phyloP scores from a whole-genome alignment of 306 rosid genomes.

The Carpinus viminea region DNA sequence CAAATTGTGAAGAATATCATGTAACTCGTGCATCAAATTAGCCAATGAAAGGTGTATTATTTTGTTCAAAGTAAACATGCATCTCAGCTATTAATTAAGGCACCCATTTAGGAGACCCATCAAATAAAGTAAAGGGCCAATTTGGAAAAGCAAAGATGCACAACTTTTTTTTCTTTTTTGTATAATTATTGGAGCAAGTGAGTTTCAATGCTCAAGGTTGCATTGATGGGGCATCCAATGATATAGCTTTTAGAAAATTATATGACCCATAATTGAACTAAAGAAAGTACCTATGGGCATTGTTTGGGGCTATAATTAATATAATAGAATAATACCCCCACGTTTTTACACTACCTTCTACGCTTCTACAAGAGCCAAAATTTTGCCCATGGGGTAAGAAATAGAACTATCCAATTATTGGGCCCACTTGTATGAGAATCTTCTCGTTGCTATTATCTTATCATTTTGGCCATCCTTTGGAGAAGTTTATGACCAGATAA shows the following conservation, averaged over 20 bases:
- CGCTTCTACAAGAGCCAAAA: background rate
- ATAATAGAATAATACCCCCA: background rate
- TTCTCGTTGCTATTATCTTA: background rate
- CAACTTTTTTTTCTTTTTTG: background rate
- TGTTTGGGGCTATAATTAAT: background rate
- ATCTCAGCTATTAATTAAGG: too few species aligned
- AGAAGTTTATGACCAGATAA: background rate
- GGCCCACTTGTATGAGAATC: background rate
- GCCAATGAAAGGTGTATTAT: too few species aligned
- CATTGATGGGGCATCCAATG: slow-evolving; percentile 3
- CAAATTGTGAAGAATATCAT: too few species aligned
- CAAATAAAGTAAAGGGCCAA: background rate
- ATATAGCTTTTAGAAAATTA: background rate
- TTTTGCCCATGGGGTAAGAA: background rate
- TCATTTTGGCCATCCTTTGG: background rate
- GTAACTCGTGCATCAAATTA: too few species aligned
- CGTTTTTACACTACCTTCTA: background rate
- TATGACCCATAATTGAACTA: background rate
- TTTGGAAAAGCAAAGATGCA: slow-evolving; percentile 4
- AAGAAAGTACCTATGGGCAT: background rate
- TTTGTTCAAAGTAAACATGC: too few species aligned
- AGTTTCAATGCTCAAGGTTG: slow-evolving; percentile 25
- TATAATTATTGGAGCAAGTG: slow-evolving; percentile 12
- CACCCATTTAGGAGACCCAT: too few species aligned
- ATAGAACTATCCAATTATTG: background rate